Evolutionary conservation across 768 basidiomycete species (phyloP).

Genomic region (Hemileccinum impolitum): DNA sequence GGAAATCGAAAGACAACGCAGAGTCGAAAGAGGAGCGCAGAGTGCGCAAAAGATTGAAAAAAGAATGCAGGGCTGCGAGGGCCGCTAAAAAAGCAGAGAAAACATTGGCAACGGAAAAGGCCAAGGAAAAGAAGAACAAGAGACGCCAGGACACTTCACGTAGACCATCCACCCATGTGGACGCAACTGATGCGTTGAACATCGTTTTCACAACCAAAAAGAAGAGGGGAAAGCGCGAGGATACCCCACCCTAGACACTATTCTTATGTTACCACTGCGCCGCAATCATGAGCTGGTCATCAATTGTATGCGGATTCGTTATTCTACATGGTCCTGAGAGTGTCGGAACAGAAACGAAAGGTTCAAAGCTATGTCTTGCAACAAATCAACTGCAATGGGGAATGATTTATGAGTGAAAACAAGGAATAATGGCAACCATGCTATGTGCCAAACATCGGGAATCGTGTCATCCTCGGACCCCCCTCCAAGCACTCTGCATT

Average conservation of each 20-base stretch:
- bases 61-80: constrained; percentile 19
- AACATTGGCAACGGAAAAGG: not conserved
- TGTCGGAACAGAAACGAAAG: constrained; percentile 11
- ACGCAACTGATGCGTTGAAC: not conserved
- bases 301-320: constrained; percentile 14
- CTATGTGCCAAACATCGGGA: constrained; percentile 6
- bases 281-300: constrained; percentile 6
- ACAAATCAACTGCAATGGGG: constrained; percentile 8
- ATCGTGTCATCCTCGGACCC: constrained; percentile 48
- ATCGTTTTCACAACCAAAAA: constrained; percentile 9
- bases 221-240: constrained; percentile 19
- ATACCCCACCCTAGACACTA: constrained; percentile 11
- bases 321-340: constrained; percentile 26
- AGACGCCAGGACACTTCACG: constrained; percentile 4
- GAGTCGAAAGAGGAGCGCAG: constrained; percentile 20
- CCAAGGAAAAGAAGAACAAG: not conserved
- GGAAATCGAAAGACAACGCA: constrained; percentile 1
- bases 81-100: constrained; percentile 12
- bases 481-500: constrained; percentile 88
- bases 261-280: not conserved
- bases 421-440: constrained; percentile 1
- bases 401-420: constrained; percentile 6
- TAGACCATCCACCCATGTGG: not conserved
- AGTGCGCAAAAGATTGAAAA: constrained; percentile 23
- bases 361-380: constrained; percentile 6